Percentiles rank a stretch among this genome's conserved stretches.
Evolutionary conservation across 306 rosid species (phyloP).

Genomic region (Cyamopsis tetragonoloba): DNA sequence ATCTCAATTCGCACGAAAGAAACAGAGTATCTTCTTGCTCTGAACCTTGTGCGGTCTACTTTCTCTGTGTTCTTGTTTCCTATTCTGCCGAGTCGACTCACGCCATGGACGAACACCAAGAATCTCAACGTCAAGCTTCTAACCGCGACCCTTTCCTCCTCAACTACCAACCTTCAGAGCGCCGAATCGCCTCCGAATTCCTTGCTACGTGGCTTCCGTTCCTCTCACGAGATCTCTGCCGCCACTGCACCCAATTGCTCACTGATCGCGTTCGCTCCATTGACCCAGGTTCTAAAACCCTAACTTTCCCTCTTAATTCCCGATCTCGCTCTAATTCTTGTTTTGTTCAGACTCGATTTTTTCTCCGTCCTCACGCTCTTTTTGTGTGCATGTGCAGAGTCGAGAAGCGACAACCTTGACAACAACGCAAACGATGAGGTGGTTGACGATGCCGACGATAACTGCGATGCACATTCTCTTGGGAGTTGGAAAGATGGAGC

Average conservation of each 20-base stretch:
- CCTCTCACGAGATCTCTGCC: slow-evolving; percentile 84
- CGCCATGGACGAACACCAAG: slow-evolving; percentile 35
- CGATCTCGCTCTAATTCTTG: neutral
- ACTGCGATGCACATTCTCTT: slow-evolving; percentile 47
- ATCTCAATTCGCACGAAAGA: neutral
- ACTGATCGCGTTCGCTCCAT: slow-evolving; percentile 72
- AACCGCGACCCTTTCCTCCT: slow-evolving; percentile 56
- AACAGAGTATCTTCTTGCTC: slow-evolving; percentile 14
- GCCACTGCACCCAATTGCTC: slow-evolving; percentile 49
- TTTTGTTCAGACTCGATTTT: too few species aligned
- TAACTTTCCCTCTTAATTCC: neutral
- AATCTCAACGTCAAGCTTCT: slow-evolving; percentile 28
- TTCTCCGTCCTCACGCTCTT: neutral
- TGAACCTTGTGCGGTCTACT: neutral
- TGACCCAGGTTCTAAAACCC: slow-evolving; percentile 45
- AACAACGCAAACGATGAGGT: too few species aligned
- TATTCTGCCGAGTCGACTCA: slow-evolving; percentile 28
- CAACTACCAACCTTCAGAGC: slow-evolving; percentile 60
- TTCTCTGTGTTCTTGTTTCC: neutral
- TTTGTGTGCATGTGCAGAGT: neutral
- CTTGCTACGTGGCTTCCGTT: slow-evolving; percentile 84
- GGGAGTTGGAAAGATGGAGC: slow-evolving; percentile 58
- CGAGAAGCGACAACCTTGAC: neutral
- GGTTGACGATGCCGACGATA: slow-evolving; percentile 29
- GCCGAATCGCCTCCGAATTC: slow-evolving; percentile 84